Conservation (phyloP, 106 monocot species). For the Dioscorea zingiberensis region DNA sequence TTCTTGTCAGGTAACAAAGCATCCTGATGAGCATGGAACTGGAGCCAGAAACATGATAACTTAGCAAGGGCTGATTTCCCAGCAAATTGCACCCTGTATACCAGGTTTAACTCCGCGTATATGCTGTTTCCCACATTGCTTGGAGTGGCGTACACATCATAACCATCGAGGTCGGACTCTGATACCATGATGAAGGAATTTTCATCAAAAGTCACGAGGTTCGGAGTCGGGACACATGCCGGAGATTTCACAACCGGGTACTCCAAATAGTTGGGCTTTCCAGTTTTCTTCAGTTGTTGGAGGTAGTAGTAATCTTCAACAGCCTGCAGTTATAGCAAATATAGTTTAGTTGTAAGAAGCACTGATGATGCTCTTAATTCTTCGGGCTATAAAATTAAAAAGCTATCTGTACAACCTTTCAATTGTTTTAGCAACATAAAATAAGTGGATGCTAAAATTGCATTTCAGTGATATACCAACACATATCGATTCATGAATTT, state of each 20-base stretch:
- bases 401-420: too few species aligned
- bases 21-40: constrained; percentile 7
- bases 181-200: constrained; percentile 71
- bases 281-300: constrained; percentile 32
- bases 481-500: too few species aligned
- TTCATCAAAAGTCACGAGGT: constrained; percentile 50
- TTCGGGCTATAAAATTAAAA: too few species aligned
- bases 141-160: constrained; percentile 8
- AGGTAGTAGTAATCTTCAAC: constrained; percentile 69
- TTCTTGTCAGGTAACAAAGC: constrained; percentile 8
- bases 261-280: constrained; percentile 18
- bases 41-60: constrained; percentile 59
- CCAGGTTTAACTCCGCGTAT: constrained; percentile 63
- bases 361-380: too few species aligned
- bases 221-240: constrained; percentile 17
- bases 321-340: constrained; percentile 37
- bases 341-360: too few species aligned
- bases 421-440: too few species aligned
- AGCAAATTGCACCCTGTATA: constrained; percentile 63
- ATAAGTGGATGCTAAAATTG: too few species aligned
- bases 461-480: too few species aligned
- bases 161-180: constrained; percentile 73
- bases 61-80: constrained; percentile 58
- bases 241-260: constrained; percentile 19
- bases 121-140: constrained; percentile 20